phyloP scores from a whole-genome alignment of 352 stramenopile genomes.

The Pythium utonaiense region DNA sequence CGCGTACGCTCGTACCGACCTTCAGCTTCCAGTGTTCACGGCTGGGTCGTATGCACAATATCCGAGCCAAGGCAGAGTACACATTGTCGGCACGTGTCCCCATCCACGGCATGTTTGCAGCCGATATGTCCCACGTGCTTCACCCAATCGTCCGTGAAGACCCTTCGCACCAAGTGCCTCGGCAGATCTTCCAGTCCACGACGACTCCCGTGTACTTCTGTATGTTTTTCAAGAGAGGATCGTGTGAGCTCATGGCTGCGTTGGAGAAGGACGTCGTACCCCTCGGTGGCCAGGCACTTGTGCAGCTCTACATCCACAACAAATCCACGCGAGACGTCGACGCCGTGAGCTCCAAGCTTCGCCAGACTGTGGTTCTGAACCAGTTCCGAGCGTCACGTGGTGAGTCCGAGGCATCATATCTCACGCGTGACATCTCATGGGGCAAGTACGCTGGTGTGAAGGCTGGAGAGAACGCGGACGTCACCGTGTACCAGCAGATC shows the following conservation, averaged over 20 bases:
- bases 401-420: not conserved
- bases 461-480: not conserved
- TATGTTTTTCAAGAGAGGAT: constrained; percentile 8
- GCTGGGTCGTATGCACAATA: not conserved
- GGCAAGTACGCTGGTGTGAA: not conserved
- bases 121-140: not conserved
- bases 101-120: not conserved
- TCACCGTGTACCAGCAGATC: not conserved
- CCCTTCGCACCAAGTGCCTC: not conserved
- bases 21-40: constrained; percentile 1
- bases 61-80: constrained; percentile 9
- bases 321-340: constrained; percentile 1
- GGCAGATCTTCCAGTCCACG: not conserved
- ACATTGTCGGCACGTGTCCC: constrained; percentile 1
- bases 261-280: constrained; percentile 7
- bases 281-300: constrained; percentile 1
- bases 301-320: constrained; percentile 4
- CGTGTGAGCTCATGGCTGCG: constrained; percentile 6
- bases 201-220: constrained; percentile 4
- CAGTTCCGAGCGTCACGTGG: not conserved
- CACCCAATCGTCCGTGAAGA: not conserved
- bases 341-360: not conserved
- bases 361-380: constrained; percentile 8
- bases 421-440: not conserved
- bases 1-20: not conserved